Conservation (phyloP, 2,329 filamentous ascomycete species). For the Trichophyton schoenleinii region DNA sequence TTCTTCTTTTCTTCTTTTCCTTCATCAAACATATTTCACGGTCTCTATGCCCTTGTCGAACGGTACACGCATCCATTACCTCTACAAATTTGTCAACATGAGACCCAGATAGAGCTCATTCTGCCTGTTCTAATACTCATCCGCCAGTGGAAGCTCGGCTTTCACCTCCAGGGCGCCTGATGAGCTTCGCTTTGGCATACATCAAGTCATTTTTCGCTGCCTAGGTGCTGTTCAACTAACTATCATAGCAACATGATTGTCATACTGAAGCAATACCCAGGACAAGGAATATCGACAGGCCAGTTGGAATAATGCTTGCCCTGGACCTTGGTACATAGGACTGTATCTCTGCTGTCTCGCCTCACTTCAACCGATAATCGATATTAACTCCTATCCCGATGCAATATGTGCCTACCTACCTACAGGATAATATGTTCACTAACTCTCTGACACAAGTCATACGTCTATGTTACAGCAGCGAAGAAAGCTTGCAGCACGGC, state of each 20-base stretch:
- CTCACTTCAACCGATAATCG: not conserved
- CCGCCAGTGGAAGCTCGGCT: slow-evolving; percentile 17
- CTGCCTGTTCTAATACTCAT: slow-evolving; percentile 34
- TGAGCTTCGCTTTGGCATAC: slow-evolving; percentile 37
- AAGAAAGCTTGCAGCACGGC: slow-evolving; percentile 17
- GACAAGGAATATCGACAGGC: no score
- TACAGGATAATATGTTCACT: not conserved
- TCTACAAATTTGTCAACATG: slow-evolving; percentile 29
- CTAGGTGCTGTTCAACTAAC: not conserved
- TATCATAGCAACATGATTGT: not conserved
- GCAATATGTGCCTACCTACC: not conserved
- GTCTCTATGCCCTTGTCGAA: slow-evolving; percentile 37
- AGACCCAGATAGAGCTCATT: slow-evolving; percentile 29
- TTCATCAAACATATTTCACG: slow-evolving; percentile 20
- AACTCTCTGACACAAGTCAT: not conserved
- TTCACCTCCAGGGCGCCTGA: slow-evolving; percentile 15
- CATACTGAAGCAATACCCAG: no score
- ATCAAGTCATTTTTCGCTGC: slow-evolving; percentile 11
- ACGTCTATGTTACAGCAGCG: not conserved
- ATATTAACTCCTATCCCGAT: not conserved
- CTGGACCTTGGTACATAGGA: not conserved
- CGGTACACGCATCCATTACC: slow-evolving; percentile 18
- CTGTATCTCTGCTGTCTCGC: not conserved
- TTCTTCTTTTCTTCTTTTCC: slow-evolving; percentile 18
- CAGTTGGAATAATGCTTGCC: not conserved